Evolutionary conservation across 75 land plant species (phyloP).

Genomic region (Adiantum capillusveneris): DNA sequence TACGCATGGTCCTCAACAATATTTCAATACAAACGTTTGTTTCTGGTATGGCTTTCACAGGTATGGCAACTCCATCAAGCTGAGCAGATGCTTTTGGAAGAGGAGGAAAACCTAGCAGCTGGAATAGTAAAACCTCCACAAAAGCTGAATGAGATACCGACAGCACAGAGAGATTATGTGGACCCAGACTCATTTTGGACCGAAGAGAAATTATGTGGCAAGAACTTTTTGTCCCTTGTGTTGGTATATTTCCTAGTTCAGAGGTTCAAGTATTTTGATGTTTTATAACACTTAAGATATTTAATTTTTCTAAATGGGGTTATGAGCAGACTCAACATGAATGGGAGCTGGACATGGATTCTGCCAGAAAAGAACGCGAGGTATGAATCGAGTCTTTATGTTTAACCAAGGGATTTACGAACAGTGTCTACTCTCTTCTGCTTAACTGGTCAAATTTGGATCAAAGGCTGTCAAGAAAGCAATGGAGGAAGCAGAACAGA

Average conservation of each 20-base stretch:
- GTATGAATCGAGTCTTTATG: constrained; percentile 33
- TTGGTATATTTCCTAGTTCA: constrained; percentile 2
- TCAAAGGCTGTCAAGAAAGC: no score
- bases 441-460: no score
- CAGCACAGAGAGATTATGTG: constrained; percentile 4
- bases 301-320: no score
- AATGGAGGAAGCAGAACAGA: no score
- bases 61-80: constrained; percentile 85
- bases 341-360: constrained; percentile 69
- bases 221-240: neutral
- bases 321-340: constrained; percentile 57
- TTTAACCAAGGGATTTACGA: no score
- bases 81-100: constrained; percentile 84
- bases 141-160: constrained; percentile 5
- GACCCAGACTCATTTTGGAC: constrained; percentile 1
- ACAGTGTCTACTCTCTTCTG: no score
- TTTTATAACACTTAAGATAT: no score
- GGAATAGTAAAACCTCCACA: constrained; percentile 11
- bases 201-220: constrained; percentile 1
- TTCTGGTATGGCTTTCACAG: no score
- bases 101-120: constrained; percentile 55
- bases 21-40: no score
- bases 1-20: no score
- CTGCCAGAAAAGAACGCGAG: constrained; percentile 87
- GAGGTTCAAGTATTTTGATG: neutral